phyloP scores from a whole-genome alignment of 768 basidiomycete genomes.

The Fomitopsis pulvina region DNA sequence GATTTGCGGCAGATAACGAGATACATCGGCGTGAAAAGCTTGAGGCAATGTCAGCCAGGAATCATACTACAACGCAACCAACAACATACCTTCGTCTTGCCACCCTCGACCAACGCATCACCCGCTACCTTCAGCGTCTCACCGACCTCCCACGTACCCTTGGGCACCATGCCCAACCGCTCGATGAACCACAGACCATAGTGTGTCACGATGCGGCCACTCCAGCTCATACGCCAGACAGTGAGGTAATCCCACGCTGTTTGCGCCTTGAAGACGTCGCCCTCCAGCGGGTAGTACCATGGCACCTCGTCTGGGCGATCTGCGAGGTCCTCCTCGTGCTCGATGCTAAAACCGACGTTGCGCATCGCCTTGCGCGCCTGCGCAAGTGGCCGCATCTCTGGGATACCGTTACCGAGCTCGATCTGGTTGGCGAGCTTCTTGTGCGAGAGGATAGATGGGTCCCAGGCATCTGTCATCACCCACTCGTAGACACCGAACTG shows the following conservation, averaged over 20 bases:
- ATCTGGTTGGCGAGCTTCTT: slow-evolving; percentile 87
- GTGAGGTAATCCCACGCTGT: slow-evolving; percentile 88
- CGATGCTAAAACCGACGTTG: slow-evolving; percentile 79
- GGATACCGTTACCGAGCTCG: slow-evolving; percentile 94
- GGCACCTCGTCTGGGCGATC: slow-evolving; percentile 68
- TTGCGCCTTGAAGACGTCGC: slow-evolving; percentile 88
- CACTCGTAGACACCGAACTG: slow-evolving; percentile 99
- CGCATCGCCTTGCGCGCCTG: slow-evolving; percentile 70
- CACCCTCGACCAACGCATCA: slow-evolving; percentile 74
- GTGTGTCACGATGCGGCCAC: slow-evolving; percentile 80
- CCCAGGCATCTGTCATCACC: slow-evolving; percentile 97
- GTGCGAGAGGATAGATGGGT: slow-evolving; percentile 79
- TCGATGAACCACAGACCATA: slow-evolving; percentile 74
- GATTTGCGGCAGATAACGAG: too few relatives aligned
- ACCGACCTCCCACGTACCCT: slow-evolving; percentile 88
- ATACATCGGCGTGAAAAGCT: too few relatives aligned
- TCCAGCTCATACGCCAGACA: slow-evolving; percentile 86
- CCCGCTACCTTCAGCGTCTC: slow-evolving; percentile 84
- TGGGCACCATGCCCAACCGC: slow-evolving; percentile 72
- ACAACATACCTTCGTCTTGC: slow-evolving; percentile 68
- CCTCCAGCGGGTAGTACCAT: slow-evolving; percentile 98
- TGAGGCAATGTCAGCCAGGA: too few relatives aligned
- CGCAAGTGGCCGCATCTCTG: slow-evolving; percentile 84
- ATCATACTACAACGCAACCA: background rate
- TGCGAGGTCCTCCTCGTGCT: slow-evolving; percentile 93